These are phyloP conservation scores for Eremothecium sinecaudum DNA, from an alignment of 1,139 yeast genomes.

Conservation along the genomic window DNA sequence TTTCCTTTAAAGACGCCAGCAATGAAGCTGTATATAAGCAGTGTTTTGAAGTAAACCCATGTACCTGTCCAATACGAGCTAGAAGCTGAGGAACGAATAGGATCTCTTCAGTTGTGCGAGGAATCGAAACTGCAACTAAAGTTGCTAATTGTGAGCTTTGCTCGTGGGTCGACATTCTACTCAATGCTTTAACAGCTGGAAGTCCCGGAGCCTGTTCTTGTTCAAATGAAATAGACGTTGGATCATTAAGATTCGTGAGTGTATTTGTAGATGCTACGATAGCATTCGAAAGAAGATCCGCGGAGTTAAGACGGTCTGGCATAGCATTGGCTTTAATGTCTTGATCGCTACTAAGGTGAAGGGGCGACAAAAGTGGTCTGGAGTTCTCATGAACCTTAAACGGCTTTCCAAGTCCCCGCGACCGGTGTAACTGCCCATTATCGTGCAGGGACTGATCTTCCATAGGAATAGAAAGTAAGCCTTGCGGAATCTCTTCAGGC, in stretches of 20 bases:
- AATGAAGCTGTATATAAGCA: conserved; percentile 61
- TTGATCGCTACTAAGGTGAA: not conserved
- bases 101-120: conserved; percentile 70
- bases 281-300: not conserved
- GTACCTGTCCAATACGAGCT: conserved; percentile 57
- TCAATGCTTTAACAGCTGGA: conserved; percentile 49
- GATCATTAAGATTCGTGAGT: conserved; percentile 12
- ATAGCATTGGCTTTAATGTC: not conserved
- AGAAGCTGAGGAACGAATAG: conserved; percentile 60
- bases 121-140: conserved; percentile 62
- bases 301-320: not conserved
- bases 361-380: not conserved
- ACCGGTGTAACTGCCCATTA: not conserved
- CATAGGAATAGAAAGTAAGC: not conserved
- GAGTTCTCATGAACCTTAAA: not conserved
- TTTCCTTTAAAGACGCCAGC: conserved; percentile 57
- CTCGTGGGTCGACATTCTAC: conserved; percentile 41
- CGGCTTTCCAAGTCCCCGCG: conserved; percentile 7
- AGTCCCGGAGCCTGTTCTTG: conserved; percentile 70
- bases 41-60: conserved; percentile 62
- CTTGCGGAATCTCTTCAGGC: not conserved
- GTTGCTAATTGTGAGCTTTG: conserved; percentile 48
- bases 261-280: not conserved
- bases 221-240: conserved; percentile 35
- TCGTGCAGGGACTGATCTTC: not conserved